A percentile compares a stretch with the other conserved stretches of the same genome.
Conservation (phyloP, 208 protist genomes). For the Leishmania tarentolae region DNA sequence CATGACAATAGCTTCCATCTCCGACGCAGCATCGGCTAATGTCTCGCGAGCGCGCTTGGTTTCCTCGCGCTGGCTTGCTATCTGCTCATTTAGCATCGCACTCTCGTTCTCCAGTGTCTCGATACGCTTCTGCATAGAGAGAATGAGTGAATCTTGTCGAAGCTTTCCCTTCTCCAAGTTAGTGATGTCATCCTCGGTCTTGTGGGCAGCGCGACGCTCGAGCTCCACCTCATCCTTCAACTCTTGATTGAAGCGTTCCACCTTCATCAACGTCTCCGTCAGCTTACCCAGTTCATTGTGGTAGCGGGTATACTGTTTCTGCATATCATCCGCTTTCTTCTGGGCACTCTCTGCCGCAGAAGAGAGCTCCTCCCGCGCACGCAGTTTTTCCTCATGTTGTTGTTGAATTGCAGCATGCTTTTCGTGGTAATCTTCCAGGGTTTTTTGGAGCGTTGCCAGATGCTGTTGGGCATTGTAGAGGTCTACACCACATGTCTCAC, state of each 20-base stretch:
- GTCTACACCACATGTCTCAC: slow-evolving; percentile 94
- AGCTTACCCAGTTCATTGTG: slow-evolving; percentile 94
- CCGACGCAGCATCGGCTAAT: slow-evolving; percentile 88
- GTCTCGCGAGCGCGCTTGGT: slow-evolving; percentile 87
- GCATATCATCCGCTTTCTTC: slow-evolving; percentile 86
- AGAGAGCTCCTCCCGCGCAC: slow-evolving; percentile 67
- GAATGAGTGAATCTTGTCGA: slow-evolving; percentile 92
- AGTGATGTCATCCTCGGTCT: slow-evolving; percentile 95
- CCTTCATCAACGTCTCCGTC: slow-evolving; percentile 87
- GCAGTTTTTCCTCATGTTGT: slow-evolving; percentile 83
- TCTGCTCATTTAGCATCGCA: slow-evolving; percentile 82
- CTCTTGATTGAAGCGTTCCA: slow-evolving; percentile 95
- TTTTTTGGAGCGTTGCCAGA: slow-evolving; percentile 92
- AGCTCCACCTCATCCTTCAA: slow-evolving; percentile 94
- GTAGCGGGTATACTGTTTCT: slow-evolving; percentile 83
- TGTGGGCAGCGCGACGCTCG: slow-evolving; percentile 94
- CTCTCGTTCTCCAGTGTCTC: slow-evolving; percentile 85
- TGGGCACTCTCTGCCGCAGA: slow-evolving; percentile 57
- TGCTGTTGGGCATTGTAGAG: slow-evolving; percentile 96
- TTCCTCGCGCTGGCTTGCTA: slow-evolving; percentile 89
- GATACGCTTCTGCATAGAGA: slow-evolving; percentile 87
- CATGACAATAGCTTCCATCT: slow-evolving; percentile 95
- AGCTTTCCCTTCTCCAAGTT: slow-evolving; percentile 93
- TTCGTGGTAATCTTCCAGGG: slow-evolving; percentile 91
- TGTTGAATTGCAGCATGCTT: slow-evolving; percentile 72